Conservation (phyloP, 1,284 basidiomycete species). For the Ustilago sp. region DNA sequence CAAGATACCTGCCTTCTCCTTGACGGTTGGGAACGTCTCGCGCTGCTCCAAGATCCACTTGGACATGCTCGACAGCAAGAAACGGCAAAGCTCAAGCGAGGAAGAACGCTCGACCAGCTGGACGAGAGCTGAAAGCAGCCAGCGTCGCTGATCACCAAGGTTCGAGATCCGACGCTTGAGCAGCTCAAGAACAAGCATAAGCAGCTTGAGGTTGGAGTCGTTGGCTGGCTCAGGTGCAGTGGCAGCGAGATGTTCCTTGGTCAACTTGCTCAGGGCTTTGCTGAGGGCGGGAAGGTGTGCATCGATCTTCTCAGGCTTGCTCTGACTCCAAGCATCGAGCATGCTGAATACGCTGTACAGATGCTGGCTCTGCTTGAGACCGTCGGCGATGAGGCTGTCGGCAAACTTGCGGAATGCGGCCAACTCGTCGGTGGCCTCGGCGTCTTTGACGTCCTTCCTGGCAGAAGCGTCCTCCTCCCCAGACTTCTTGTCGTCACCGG, state of each 20-base stretch:
- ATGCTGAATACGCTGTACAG: slow-evolving; percentile 86
- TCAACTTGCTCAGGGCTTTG: slow-evolving; percentile 85
- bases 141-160: slow-evolving; percentile 74
- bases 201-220: slow-evolving; percentile 70
- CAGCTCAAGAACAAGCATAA: slow-evolving; percentile 73
- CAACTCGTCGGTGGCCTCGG: slow-evolving; percentile 71
- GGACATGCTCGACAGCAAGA: slow-evolving; percentile 86
- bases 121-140: slow-evolving; percentile 80
- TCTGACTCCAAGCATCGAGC: slow-evolving; percentile 87
- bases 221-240: slow-evolving; percentile 44
- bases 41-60: slow-evolving; percentile 83
- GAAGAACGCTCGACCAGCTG: slow-evolving; percentile 93
- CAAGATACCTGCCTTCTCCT: slow-evolving; percentile 91
- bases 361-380: slow-evolving; percentile 79
- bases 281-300: slow-evolving; percentile 81
- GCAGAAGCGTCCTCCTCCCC: slow-evolving; percentile 72
- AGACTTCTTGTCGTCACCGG: slow-evolving; percentile 79
- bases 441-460: slow-evolving; percentile 32
- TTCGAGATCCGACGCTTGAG: slow-evolving; percentile 73
- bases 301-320: slow-evolving; percentile 84
- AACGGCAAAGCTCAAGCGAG: slow-evolving; percentile 82
- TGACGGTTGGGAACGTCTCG: slow-evolving; percentile 79
- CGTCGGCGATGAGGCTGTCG: slow-evolving; percentile 82
- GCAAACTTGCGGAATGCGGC: slow-evolving; percentile 84
- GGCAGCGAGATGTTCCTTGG: slow-evolving; percentile 86